Base-by-base conservation (phyloP, 1,284 basidiomycete genomes). In the Salmacisia buchloeana region DNA sequence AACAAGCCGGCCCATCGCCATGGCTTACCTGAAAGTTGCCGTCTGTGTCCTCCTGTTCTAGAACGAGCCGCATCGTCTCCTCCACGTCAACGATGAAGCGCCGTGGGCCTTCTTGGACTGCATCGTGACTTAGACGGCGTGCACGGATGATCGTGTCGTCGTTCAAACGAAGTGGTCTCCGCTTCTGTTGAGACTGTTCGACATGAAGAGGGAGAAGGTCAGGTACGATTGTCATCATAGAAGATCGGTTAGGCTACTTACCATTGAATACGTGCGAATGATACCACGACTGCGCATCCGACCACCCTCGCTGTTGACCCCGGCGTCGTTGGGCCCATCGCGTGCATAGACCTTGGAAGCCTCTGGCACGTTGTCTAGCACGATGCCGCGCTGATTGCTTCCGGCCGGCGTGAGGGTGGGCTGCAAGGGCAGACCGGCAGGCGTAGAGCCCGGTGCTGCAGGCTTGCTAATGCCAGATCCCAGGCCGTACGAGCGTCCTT, bases 11-110 rank as follows among this genome's bases (percentile, higher is more conserved):
- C 10, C 15, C 31, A 21, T 39, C 18, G 21, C 21, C 12, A 23
- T 31, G 10, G 36, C 9, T 15, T 21, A 54, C 49, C 21, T 54
- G 60, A 80, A 94, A 93, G 81, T 98, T 92, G 56, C 90, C 90
- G 72, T 98, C 93, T 3, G 94, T 97, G 80, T 98, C 94, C 79
- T 98, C 94, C 80, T 98, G 96, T 80, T 96, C 92, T 35, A 98
- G 87, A 5, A 98, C 88, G 65, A 97, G 87, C 54, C 93, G 88
- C 80, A 98, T 93, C 34, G 94, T 98, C 82, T 97, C 93, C 76
- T 98, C 94, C n/a, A 98, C 94, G 75, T 97, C 94, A 67, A 98
- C 92, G 39, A 97, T 85, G 83, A 97, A 98, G 38, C 76, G 67
- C 5, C 74, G 66, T 6, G 85, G 23, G 78, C 82, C 39, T 81